Evolutionary conservation across 495 filamentous ascomycete genomes (phyloP), one percentile per base, ranked within the genome.

Genomic region (Penicillium samsonianum): DNA sequence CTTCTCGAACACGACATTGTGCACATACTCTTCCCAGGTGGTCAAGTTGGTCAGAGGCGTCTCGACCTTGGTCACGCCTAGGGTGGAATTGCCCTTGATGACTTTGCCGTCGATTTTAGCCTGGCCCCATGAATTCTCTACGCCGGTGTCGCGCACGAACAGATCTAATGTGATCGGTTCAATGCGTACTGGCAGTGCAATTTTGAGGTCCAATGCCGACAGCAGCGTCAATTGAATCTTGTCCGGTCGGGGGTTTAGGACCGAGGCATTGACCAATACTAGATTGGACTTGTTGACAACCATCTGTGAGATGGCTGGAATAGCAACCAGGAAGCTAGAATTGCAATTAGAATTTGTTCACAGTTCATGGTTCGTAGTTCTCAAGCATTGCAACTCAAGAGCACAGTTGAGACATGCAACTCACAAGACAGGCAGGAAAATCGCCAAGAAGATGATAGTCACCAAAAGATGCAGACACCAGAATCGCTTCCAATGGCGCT

Each of bases 251-350:
- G 73, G 70, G 17, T 73, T 59, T 37, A 73, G 59, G 17, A 79
- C 65, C 1, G 64, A 58, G 0, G 72, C 73, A 26, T 65, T 64
- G 56, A 69, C 67, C 11, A 79, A 67, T 1, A 77, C 65, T 16
- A 79, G 69, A 14, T 59, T 44, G 4, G 73, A 75, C 40, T 70
- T 69, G 61, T 74, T 62, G 25, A 78, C 69, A 38, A 79, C 68
- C 26, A 70, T 56, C 50, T 78, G 77, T 0, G 77, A 73, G 48
- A 79, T 68, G 49, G 73, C 74, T 3, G 77, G 77, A 20, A 79
- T 72, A 40, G 69, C 62, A 46, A 76, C 59, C 4, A 75, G 57
- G 67, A 79, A 79, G 57, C 77, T 79, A 48, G 5, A n/a, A 17
- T 22, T 43, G 22, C 30, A 37, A 37, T 60, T 41, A 59, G 52